Percentiles rank a stretch among this genome's conserved stretches.
These are phyloP conservation scores for Multifurca ochricompacta DNA, from an alignment of 768 basidiomycete genomes.

Conservation along the genomic window DNA sequence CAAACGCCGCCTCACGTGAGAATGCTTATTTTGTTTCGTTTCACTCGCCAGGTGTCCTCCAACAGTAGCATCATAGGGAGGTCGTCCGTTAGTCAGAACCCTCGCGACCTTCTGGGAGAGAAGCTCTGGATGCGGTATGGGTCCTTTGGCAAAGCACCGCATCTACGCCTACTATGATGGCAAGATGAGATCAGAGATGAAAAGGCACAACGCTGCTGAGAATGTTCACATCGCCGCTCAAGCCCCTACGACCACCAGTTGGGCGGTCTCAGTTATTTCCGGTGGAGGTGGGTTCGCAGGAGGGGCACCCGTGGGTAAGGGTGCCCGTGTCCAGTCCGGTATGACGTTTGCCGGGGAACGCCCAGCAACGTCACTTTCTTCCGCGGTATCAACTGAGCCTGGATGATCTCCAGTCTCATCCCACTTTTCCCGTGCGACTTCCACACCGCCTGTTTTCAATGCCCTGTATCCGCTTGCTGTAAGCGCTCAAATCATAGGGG, in stretches of 20 bases:
- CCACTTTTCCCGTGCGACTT: constrained; percentile 79
- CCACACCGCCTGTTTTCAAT: constrained; percentile 79
- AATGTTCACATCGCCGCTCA: constrained; percentile 19
- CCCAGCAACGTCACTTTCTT: constrained; percentile 24
- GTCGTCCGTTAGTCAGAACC: not conserved
- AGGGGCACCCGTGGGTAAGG: constrained; percentile 58
- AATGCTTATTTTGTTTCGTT: constrained; percentile 1
- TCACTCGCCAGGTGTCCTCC: not conserved
- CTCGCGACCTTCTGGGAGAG: not conserved
- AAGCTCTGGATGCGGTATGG: not conserved
- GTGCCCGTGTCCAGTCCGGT: constrained; percentile 76
- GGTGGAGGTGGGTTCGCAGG: constrained; percentile 31
- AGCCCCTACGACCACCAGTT: constrained; percentile 30
- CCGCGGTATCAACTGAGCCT: constrained; percentile 32
- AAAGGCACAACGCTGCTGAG: not conserved
- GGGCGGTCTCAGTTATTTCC: constrained; percentile 18
- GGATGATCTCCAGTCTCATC: constrained; percentile 52
- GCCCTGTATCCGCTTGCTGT: constrained; percentile 38
- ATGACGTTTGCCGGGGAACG: constrained; percentile 36
- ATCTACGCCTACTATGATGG: not conserved
- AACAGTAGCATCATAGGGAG: not conserved
- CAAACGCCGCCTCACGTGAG: constrained; percentile 3
- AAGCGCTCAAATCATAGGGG: not conserved
- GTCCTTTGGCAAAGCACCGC: not conserved
- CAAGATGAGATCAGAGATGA: not conserved